Evolutionary conservation across 345 rosid species (phyloP).

Genomic region (Lagerstroemia speciosa): DNA sequence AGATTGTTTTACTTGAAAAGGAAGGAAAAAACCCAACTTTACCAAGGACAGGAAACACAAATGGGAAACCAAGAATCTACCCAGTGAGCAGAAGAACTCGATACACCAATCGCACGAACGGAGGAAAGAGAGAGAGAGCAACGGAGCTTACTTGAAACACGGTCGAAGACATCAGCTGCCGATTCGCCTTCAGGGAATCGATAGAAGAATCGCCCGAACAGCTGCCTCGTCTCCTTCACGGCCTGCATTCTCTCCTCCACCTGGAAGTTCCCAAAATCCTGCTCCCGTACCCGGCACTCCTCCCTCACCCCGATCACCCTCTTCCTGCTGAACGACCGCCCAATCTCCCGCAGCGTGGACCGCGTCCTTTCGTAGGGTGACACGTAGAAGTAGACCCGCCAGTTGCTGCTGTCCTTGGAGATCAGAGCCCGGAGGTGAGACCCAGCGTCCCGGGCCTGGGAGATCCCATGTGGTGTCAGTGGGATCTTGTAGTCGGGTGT

Average conservation of each 20-base stretch:
- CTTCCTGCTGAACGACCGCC: slow-evolving; percentile 60
- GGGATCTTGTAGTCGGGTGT: slow-evolving; percentile 87
- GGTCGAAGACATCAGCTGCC: slow-evolving; percentile 95
- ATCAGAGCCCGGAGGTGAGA: slow-evolving; percentile 36
- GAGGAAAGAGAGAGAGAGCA: not conserved
- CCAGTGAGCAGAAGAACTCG: no score
- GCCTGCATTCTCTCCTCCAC: slow-evolving; percentile 68
- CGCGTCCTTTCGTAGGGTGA: slow-evolving; percentile 89
- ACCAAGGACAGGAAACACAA: no score
- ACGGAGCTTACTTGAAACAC: slow-evolving; percentile 65
- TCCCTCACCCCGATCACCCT: slow-evolving; percentile 88
- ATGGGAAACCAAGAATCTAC: no score
- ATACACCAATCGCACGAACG: not conserved
- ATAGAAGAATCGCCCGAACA: slow-evolving; percentile 77
- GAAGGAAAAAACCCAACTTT: no score
- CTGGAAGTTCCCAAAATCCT: slow-evolving; percentile 97
- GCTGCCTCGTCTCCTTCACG: slow-evolving; percentile 59
- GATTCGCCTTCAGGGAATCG: slow-evolving; percentile 99
- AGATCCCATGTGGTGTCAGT: slow-evolving; percentile 44
- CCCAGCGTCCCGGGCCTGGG: slow-evolving; percentile 63
- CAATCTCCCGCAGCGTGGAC: slow-evolving; percentile 89
- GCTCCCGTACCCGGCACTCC: slow-evolving; percentile 84
- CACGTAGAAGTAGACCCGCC: slow-evolving; percentile 85
- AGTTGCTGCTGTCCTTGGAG: slow-evolving; percentile 27
- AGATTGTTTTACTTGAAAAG: no score